Evolutionary conservation across 2,329 filamentous ascomycete species (phyloP), one percentile per base, ranked within the genome.

Genomic region (Conoideocrella luteorostrata): DNA sequence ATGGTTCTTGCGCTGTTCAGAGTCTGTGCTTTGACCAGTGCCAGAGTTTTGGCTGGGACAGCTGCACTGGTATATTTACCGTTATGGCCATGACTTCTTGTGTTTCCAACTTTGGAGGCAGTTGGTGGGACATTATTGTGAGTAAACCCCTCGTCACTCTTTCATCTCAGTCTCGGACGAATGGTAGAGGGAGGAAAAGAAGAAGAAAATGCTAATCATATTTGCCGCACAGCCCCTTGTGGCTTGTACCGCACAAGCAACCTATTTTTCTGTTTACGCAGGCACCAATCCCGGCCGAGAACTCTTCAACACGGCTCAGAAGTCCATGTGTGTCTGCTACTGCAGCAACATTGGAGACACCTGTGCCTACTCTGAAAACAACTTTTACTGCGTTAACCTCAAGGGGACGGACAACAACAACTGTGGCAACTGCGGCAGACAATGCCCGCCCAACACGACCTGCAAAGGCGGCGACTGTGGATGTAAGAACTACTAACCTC

Each of bases 401-500:
- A 15, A n/a, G 26, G 22, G 4, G 2, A 12, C 13, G 5, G 30
- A 41, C 18, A 12, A 18, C 15, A 35, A 26, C 4, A 41, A 41
- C 22, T 41, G 39, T 22, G 39, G 39, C 13, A 32, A 32, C 12
- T 41, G 39, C 30, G 39, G 39, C 5, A 22, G 39, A 17, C 32
- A 21, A 12, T 41, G 39, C 17, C 29, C 29, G 2, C 11, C 4
- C 4, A 32, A 32, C 10, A 35, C 4, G 17, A 32, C 18, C n/a
- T 41, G 39, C 12, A 20, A 17, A n/a, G 15, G 21, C 7, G 39
- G 39, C 7, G 20, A 15, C 10, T 41, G 39, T 41, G 22, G 17
- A 7, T 41, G 39, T 41, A 26, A 24, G 30, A 17, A 15, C 5
- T 33, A 33, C 5, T n/a, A 13, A 6, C 9, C 18, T 9, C 13